Conservation (phyloP, 768 basidiomycete species). For the Lactarius pseudohatsudake region DNA sequence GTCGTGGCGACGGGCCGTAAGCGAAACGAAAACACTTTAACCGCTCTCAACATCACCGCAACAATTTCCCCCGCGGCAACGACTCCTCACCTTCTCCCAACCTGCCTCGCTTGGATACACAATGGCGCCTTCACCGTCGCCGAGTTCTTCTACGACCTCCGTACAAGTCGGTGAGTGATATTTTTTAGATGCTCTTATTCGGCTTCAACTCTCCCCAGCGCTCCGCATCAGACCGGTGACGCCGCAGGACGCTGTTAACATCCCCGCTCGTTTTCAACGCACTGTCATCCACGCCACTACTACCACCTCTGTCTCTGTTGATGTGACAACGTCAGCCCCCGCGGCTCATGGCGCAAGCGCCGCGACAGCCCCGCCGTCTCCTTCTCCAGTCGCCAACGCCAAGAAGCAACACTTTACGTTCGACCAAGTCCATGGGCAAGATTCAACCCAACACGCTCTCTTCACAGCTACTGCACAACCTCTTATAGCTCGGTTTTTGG, state of each 20-base stretch:
- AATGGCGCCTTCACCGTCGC: constrained; percentile 76
- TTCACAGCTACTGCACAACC: constrained; percentile 85
- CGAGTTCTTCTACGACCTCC: constrained; percentile 68
- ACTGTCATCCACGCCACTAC: constrained; percentile 79
- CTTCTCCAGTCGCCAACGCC: constrained; percentile 38
- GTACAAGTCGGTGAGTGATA: constrained; percentile 88
- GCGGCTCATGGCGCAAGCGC: constrained; percentile 51
- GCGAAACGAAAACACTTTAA: background rate
- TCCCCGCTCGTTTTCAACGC: constrained; percentile 93
- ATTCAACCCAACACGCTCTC: constrained; percentile 79
- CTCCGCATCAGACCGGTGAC: constrained; percentile 90
- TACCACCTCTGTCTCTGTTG: constrained; percentile 77
- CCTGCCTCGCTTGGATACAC: constrained; percentile 27
- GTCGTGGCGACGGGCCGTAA: constrained; percentile 1
- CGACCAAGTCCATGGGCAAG: constrained; percentile 91
- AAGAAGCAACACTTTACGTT: constrained; percentile 90
- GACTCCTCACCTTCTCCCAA: constrained; percentile 12
- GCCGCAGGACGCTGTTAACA: constrained; percentile 76
- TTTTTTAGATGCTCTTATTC: constrained; percentile 27
- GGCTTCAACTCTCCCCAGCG: constrained; percentile 45
- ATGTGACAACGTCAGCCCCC: constrained; percentile 57
- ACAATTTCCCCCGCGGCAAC: constrained; percentile 26
- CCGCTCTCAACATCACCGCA: constrained; percentile 11
- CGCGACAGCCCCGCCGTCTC: constrained; percentile 41
- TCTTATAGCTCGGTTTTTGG: constrained; percentile 81